Evolutionary conservation across 1,284 basidiomycete species (phyloP).

Genomic region (Cryptococcus sp.): DNA sequence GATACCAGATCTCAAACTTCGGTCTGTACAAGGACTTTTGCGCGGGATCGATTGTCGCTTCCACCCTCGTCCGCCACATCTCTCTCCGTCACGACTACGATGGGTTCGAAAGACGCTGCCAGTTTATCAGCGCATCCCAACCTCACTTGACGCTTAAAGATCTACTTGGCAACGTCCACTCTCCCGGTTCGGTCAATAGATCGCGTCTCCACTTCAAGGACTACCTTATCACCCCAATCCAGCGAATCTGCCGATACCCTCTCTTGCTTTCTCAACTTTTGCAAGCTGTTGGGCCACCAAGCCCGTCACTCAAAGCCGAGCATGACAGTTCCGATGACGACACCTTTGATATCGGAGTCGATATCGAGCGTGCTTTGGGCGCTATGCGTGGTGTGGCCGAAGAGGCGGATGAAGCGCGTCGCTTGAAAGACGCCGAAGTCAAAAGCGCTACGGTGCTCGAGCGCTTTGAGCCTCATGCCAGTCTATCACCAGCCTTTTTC

Average conservation of each 20-base stretch:
- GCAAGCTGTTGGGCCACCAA: not conserved
- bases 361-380: constrained; percentile 48
- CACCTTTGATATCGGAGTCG: constrained; percentile 38
- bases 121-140: constrained; percentile 57
- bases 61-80: constrained; percentile 68
- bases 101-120: constrained; percentile 73
- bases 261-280: constrained; percentile 7
- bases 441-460: constrained; percentile 70
- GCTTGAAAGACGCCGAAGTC: constrained; percentile 63
- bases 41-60: constrained; percentile 75
- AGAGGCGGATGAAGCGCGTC: constrained; percentile 60
- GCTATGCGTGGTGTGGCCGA: constrained; percentile 64
- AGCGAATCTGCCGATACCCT: constrained; percentile 80
- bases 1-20: constrained; percentile 68
- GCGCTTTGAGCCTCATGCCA: constrained; percentile 59
- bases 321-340: constrained; percentile 16
- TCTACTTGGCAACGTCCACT: constrained; percentile 38
- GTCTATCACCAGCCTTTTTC: constrained; percentile 60
- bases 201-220: constrained; percentile 63
- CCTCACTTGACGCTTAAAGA: constrained; percentile 39
- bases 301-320: constrained; percentile 35
- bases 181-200: constrained; percentile 22
- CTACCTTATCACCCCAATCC: constrained; percentile 82
- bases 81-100: constrained; percentile 69
- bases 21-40: constrained; percentile 80